phyloP scores from a whole-genome alignment of 1,284 basidiomycete genomes.

The Leucoagaricus sp. region DNA sequence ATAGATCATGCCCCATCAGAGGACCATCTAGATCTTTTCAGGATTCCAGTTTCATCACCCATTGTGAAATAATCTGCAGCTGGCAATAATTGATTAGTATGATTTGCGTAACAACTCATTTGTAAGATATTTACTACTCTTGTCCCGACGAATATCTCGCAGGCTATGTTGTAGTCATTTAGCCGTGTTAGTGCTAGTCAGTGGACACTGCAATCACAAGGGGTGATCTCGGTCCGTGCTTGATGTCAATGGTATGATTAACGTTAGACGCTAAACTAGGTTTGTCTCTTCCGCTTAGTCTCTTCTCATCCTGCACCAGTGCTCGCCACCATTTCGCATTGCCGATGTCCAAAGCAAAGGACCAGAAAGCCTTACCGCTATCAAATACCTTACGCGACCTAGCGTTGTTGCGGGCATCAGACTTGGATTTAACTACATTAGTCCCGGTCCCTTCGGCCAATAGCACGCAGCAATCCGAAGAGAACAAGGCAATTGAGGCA shows the following conservation, averaged over 20 bases:
- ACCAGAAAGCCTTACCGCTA: conserved; percentile 54
- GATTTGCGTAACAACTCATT: no score
- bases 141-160: no score
- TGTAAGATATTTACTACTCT: no score
- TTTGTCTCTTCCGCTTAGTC: no score
- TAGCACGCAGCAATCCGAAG: conserved; percentile 22
- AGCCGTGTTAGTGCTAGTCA: no score
- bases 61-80: background rate
- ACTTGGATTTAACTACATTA: conserved; percentile 50
- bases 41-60: conserved; percentile 33
- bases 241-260: no score
- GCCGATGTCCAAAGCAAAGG: conserved; percentile 28
- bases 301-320: background rate
- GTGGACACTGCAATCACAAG: no score
- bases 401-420: conserved; percentile 64
- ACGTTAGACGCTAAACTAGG: no score
- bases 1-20: conserved; percentile 39
- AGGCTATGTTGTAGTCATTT: no score
- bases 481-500: conserved; percentile 20
- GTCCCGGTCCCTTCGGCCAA: conserved; percentile 27
- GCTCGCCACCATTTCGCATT: background rate
- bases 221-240: no score
- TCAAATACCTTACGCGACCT: conserved; percentile 69
- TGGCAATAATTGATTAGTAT: background rate
- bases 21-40: conserved; percentile 53